Conservation (phyloP, 2,329 filamentous ascomycete genomes). For the Hymenoscyphus repandus region DNA sequence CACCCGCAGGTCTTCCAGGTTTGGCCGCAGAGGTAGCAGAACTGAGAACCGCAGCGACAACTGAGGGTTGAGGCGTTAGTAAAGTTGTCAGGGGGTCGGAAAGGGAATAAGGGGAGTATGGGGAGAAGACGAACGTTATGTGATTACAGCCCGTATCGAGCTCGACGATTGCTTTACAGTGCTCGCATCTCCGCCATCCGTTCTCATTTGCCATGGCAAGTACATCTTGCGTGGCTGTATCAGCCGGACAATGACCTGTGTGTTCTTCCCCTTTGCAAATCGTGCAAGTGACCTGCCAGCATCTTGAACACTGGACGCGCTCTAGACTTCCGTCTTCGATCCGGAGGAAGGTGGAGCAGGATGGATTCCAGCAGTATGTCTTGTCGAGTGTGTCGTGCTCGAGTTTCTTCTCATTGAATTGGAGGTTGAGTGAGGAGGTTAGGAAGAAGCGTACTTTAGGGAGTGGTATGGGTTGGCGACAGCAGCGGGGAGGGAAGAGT, state of each 20-base stretch:
- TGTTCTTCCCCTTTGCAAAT: constrained; percentile 46
- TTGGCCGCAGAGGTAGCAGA: constrained; percentile 44
- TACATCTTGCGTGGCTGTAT: constrained; percentile 36
- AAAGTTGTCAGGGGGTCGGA: too few relatives aligned
- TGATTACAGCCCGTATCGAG: constrained; percentile 48
- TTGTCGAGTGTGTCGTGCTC: constrained; percentile 44
- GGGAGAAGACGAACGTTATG: constrained; percentile 44
- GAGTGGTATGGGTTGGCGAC: constrained; percentile 37
- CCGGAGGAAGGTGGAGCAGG: constrained; percentile 45
- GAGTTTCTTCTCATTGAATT: constrained; percentile 40
- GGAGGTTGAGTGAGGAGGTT: constrained; percentile 27
- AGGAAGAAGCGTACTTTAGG: constrained; percentile 33
- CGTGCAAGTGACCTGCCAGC: constrained; percentile 41
- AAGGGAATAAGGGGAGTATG: too few relatives aligned
- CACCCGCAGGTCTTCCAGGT: constrained; percentile 39
- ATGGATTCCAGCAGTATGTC: constrained; percentile 43
- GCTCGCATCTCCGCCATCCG: constrained; percentile 47
- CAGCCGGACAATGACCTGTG: constrained; percentile 42
- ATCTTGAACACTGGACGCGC: constrained; percentile 40
- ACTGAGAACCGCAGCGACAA: constrained; percentile 42
- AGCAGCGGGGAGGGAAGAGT: constrained; percentile 52
- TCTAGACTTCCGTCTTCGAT: constrained; percentile 28
- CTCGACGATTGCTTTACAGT: constrained; percentile 45
- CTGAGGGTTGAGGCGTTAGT: constrained; percentile 31
- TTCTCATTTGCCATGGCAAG: constrained; percentile 37